Percentiles rank a stretch among this genome's conserved stretches.
These are phyloP conservation scores for Lentinula boryana DNA, from an alignment of 768 basidiomycete species.

Conservation along the genomic window DNA sequence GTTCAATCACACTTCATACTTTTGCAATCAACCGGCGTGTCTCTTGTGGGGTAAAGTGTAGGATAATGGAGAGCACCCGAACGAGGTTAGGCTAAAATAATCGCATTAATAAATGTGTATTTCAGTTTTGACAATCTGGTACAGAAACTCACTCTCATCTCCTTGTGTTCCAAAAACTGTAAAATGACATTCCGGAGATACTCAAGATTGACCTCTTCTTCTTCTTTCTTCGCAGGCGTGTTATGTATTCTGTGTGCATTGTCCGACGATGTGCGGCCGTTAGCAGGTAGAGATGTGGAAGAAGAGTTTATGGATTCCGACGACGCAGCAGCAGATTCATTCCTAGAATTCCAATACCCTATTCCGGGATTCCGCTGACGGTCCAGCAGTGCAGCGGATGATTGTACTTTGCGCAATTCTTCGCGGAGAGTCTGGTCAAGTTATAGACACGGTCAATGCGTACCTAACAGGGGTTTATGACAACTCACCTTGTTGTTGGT, in stretches of 20 bases:
- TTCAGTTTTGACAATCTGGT: neutral
- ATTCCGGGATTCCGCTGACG: conserved; percentile 89
- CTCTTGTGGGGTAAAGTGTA: conserved; percentile 94
- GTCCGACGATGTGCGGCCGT: conserved; percentile 24
- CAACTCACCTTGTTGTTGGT: conserved; percentile 70
- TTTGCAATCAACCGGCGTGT: conserved; percentile 85
- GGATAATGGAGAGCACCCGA: conserved; percentile 84
- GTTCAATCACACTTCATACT: conserved; percentile 34
- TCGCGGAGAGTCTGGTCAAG: conserved; percentile 76
- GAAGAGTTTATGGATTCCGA: conserved; percentile 32
- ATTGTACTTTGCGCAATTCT: conserved; percentile 93
- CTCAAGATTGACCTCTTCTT: conserved; percentile 93
- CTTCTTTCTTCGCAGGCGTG: conserved; percentile 37
- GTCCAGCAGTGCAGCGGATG: conserved; percentile 84
- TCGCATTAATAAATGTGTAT: neutral
- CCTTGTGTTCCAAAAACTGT: conserved; percentile 97
- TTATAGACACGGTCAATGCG: neutral
- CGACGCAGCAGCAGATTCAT: conserved; percentile 28
- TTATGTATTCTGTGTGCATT: conserved; percentile 5
- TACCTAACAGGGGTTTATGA: neutral
- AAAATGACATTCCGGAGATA: conserved; percentile 94
- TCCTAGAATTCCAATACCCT: conserved; percentile 76
- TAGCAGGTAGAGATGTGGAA: conserved; percentile 28
- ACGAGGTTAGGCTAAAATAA: conserved; percentile 74
- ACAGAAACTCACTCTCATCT: conserved; percentile 78